Conservation (phyloP, 352 stramenopile species). For the Pythium phragmitis region DNA sequence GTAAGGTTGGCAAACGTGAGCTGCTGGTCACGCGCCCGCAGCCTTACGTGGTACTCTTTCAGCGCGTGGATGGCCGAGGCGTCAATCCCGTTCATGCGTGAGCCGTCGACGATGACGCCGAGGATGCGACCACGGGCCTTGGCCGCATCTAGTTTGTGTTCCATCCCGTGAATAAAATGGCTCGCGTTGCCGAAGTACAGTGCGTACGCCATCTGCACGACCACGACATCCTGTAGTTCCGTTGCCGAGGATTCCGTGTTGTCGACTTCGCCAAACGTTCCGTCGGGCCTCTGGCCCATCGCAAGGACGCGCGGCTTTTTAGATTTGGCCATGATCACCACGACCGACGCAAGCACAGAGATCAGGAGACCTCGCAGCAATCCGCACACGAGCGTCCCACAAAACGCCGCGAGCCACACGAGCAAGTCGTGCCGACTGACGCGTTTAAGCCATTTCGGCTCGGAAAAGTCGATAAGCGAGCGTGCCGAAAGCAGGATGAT, state of each 20-base stretch:
- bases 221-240: constrained; percentile 44
- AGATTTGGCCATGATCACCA: constrained; percentile 67
- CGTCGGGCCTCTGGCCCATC: constrained; percentile 41
- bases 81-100: constrained; percentile 34
- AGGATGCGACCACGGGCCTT: constrained; percentile 32
- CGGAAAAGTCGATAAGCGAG: constrained; percentile 84
- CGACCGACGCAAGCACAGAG: constrained; percentile 55
- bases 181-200: constrained; percentile 74
- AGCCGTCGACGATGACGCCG: constrained; percentile 33
- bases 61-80: constrained; percentile 29
- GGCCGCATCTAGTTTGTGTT: constrained; percentile 35
- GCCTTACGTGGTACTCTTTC: constrained; percentile 28
- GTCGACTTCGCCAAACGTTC: constrained; percentile 35
- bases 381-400: constrained; percentile 44
- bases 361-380: constrained; percentile 49
- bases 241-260: constrained; percentile 13
- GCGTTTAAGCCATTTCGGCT: constrained; percentile 81
- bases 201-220: constrained; percentile 61
- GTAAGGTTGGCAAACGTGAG: constrained; percentile 31
- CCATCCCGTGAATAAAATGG: constrained; percentile 60
- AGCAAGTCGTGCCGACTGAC: constrained; percentile 62
- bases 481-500: constrained; percentile 91
- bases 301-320: constrained; percentile 48
- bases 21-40: constrained; percentile 22
- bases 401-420: constrained; percentile 56